Evolutionary conservation across 805 yeast species (phyloP).

Genomic region (Grigorovia humatica): DNA sequence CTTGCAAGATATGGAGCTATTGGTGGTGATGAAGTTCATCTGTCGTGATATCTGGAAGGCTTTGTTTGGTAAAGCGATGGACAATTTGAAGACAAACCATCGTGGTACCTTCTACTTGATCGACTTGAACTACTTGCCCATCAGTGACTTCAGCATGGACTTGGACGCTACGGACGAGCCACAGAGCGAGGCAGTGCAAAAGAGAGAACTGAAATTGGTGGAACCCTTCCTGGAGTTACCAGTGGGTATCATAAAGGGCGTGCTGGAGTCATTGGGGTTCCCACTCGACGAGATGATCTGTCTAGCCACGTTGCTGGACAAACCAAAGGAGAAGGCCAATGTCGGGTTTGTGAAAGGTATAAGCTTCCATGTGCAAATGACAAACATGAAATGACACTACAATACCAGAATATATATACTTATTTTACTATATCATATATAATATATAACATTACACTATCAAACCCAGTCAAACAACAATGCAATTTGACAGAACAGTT

Average conservation of each 20-base stretch:
- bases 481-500: too few relatives aligned
- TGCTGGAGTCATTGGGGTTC: slow-evolving; percentile 23
- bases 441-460: background rate
- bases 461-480: too few relatives aligned
- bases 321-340: slow-evolving; percentile 13
- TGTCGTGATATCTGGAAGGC: slow-evolving; percentile 87
- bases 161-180: background rate
- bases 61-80: slow-evolving; percentile 78
- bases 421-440: background rate
- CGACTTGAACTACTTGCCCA: slow-evolving; percentile 24
- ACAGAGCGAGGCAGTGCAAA: slow-evolving; percentile 2
- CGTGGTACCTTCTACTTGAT: slow-evolving; percentile 37
- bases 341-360: slow-evolving; percentile 18
- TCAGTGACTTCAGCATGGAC: slow-evolving; percentile 16
- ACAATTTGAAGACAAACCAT: slow-evolving; percentile 85
- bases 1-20: slow-evolving; percentile 46
- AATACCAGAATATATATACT: background rate
- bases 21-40: slow-evolving; percentile 83
- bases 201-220: slow-evolving; percentile 17
- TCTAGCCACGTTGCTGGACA: slow-evolving; percentile 21
- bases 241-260: slow-evolving; percentile 27
- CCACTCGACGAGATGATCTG: slow-evolving; percentile 19
- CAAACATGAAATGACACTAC: slow-evolving; percentile 1
- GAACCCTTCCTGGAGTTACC: slow-evolving; percentile 28
- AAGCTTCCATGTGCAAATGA: slow-evolving; percentile 26